Evolutionary conservation across 495 filamentous ascomycete genomes (phyloP), one percentile per base, ranked within the genome.

Genomic region (Trichoderma reesei): DNA sequence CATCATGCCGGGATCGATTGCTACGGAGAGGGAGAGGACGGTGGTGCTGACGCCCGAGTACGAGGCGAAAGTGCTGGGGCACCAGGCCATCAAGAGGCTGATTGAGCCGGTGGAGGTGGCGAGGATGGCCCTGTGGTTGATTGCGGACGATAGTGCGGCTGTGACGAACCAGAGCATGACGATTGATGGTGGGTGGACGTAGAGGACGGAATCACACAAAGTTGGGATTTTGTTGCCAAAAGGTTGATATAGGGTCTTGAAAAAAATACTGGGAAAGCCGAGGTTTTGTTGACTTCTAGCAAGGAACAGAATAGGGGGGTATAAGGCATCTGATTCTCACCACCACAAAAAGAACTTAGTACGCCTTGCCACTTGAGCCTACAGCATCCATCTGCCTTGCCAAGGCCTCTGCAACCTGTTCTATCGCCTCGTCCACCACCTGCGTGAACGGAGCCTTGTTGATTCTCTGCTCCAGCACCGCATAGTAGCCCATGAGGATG

Each of bases 381-480:
- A 91, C 72, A 80, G 83, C 81, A 72, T 88, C 88, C 82, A 90
- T 90, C 70, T 85, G 86, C 67, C 81, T 74, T 78, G 91, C 90
- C 41, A 92, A 85, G 65, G 85, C 85, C 74, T 83, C 80, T 77
- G 91, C 88, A 84, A 92, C 91, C 51, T 78, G 82, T 66, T 80
- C 73, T 33, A 88, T 92, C 11, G 85, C 86, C 68, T 86, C 83
- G 77, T 90, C 89, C 65, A 92, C 84, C 62, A 91, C 72, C 41
- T 79, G 78, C 44, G 88, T 92, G 72, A 92, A 72, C 8, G 85
- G 83, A 36, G 36, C 8, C 76, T 87, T 86, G 1, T 83, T 86
- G 10, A 80, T 80, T 78, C 85, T 86, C 78, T 90, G 86, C 66
- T 80, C 75, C 80, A 85, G 82, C 48, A 87, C 83, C 66, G 79